Conservation (phyloP, 257 asterid species). For the Penstemon eatonii region DNA sequence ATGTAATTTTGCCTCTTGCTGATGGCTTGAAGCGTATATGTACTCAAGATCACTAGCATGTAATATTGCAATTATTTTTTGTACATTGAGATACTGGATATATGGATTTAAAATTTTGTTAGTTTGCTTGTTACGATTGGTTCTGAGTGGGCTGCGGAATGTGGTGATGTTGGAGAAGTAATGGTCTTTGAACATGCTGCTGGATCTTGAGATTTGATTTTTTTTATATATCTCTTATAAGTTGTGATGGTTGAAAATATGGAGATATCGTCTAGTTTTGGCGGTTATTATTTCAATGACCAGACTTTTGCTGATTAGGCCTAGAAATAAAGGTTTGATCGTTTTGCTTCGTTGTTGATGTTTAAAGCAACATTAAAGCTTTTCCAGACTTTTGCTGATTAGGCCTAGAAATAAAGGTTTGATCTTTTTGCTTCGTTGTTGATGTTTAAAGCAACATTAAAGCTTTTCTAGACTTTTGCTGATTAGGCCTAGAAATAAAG, state of each 20-base stretch:
- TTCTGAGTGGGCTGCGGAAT: constrained; percentile 17
- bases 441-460: neutral
- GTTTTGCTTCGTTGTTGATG: constrained; percentile 3
- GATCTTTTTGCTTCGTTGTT: too few relatives aligned
- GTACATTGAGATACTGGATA: neutral
- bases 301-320: neutral
- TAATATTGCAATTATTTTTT: constrained; percentile 15
- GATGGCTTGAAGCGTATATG: constrained; percentile 20
- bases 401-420: neutral
- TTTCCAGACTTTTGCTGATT: neutral
- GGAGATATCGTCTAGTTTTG: neutral
- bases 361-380: neutral
- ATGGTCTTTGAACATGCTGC: constrained; percentile 6
- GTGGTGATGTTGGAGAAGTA: constrained; percentile 4
- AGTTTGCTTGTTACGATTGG: constrained; percentile 10
- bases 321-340: constrained; percentile 16
- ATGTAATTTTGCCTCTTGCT: constrained; percentile 17
- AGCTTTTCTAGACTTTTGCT: neutral
- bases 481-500: neutral
- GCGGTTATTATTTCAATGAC: neutral
- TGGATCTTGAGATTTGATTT: constrained; percentile 18
- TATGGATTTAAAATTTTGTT: constrained; percentile 17
- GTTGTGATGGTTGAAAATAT: neutral
- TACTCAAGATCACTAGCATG: constrained; percentile 8
- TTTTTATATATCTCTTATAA: neutral